Evolutionary conservation across 805 yeast species (phyloP), one percentile per base, ranked within the genome.

Genomic region (Clavispora fructus): DNA sequence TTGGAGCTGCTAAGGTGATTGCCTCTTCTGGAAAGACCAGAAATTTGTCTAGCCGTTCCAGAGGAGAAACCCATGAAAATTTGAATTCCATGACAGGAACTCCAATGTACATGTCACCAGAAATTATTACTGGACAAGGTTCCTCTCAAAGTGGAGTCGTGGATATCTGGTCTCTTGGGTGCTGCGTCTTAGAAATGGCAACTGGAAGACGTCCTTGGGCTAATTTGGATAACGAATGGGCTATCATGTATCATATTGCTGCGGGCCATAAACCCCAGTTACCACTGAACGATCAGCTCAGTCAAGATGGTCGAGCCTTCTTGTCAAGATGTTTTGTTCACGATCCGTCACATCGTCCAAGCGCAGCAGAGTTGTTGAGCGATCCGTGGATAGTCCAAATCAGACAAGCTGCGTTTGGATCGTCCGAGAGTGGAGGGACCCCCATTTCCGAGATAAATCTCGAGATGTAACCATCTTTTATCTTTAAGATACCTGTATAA

Each of bases 71-170:
- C 27, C 57, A 53, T 0, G 63, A 64, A 44, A 70, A 66, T 44
- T 55, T 65, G 50, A 72, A 69, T 48, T 70, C 78, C 27, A 75
- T 86, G 73, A 83, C 95, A 2, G 99, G 99, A 35, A 94, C 99
- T 0, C 98, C 98, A 13, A 94, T 92, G 97, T 94, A 94, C 67
- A 92, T 94, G 98, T 89, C 98, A 0, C 99, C 99, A 0, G 99
- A 94, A 59, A 87, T 88, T 0, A 88, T 94, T 48, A 87, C 94
- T 1, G 97, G 97, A 2, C 73, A 78, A 6, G 65, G 75, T 1
- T 60, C 76, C 1, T 85, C 83, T 30, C 70, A 73, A 45, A 78
- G 75, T 52, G 91, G 91, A 3, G 80, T 83, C 3, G 77, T 69
- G 40, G 99, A 94, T 67, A 87, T 94, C 30, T 94, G 99, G 99